These are phyloP conservation scores for Pezicula radicicola DNA, from an alignment of 2,329 filamentous ascomycete species.

Conservation along the genomic window DNA sequence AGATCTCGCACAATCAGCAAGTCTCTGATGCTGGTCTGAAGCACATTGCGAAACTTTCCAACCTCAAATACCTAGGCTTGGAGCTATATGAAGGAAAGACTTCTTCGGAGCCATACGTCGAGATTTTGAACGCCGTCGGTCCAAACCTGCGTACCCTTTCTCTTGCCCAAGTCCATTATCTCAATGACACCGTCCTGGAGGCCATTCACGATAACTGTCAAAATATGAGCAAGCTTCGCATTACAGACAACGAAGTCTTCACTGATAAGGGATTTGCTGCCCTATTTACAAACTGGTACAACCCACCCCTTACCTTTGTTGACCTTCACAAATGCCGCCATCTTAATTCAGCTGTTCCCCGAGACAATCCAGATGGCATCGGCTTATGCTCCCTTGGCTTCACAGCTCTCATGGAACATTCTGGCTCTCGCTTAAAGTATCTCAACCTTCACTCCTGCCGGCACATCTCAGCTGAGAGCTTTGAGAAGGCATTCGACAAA, in stretches of 20 bases:
- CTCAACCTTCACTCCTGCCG: slow-evolving; percentile 83
- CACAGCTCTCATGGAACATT: slow-evolving; percentile 79
- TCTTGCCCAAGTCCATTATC: slow-evolving; percentile 62
- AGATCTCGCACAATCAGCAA: slow-evolving; percentile 77
- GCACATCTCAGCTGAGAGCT: slow-evolving; percentile 70
- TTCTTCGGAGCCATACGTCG: slow-evolving; percentile 53
- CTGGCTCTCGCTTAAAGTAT: slow-evolving; percentile 59
- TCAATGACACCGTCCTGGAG: slow-evolving; percentile 67
- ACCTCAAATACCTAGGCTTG: slow-evolving; percentile 73
- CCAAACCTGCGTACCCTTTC: slow-evolving; percentile 72
- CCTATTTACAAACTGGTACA: slow-evolving; percentile 75
- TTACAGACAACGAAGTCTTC: slow-evolving; percentile 72
- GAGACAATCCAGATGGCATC: slow-evolving; percentile 60
- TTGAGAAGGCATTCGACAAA: slow-evolving; percentile 68
- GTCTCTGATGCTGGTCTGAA: slow-evolving; percentile 64
- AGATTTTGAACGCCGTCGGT: slow-evolving; percentile 62
- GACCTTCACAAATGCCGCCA: slow-evolving; percentile 79
- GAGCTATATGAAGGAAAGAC: slow-evolving; percentile 54
- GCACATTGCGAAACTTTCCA: slow-evolving; percentile 57
- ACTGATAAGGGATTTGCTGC: slow-evolving; percentile 71
- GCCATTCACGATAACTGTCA: slow-evolving; percentile 69
- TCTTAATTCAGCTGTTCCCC: slow-evolving; percentile 67
- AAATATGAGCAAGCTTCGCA: slow-evolving; percentile 70
- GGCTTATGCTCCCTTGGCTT: slow-evolving; percentile 78
- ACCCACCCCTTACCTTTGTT: slow-evolving; percentile 65